Conservation (phyloP, 345 rosid species). For the Syzygium oleosum region DNA sequence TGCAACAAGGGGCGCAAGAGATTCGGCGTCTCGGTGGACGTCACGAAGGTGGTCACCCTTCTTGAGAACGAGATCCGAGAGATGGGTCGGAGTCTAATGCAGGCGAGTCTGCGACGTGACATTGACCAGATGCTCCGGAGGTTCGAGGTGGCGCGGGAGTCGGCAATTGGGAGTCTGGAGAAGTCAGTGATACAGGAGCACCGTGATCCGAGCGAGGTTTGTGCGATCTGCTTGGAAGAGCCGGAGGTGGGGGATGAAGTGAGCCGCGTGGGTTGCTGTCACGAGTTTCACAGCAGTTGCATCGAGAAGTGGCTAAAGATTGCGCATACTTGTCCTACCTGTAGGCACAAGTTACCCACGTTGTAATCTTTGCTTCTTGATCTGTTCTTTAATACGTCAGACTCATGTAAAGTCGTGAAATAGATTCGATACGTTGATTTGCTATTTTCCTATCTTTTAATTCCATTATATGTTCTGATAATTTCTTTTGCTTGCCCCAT, state of each 20-base stretch:
- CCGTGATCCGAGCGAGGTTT: not conserved
- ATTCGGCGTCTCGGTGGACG: not conserved
- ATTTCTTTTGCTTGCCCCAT: not conserved
- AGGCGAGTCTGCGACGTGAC: no score
- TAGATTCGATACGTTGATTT: not conserved
- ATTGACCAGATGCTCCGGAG: not conserved
- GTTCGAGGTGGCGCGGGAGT: not conserved
- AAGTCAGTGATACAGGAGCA: not conserved
- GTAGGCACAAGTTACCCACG: not conserved
- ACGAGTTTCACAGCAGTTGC: not conserved
- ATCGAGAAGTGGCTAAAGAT: not conserved
- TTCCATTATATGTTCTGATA: not conserved
- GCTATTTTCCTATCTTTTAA: not conserved
- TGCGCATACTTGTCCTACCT: not conserved
- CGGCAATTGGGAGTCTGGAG: not conserved
- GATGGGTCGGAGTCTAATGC: not conserved
- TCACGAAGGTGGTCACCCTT: not conserved
- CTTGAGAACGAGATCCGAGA: not conserved
- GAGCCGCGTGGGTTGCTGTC: not conserved
- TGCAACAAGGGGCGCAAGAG: not conserved
- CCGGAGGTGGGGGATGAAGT: not conserved
- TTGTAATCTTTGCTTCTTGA: not conserved
- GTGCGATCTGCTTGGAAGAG: not conserved
- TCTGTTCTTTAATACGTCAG: not conserved
- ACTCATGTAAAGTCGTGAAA: not conserved